These are phyloP conservation scores for Chytriomyces sp. DNA, from an alignment of 192 early-diverging fungal genomes.

Conservation along the genomic window DNA sequence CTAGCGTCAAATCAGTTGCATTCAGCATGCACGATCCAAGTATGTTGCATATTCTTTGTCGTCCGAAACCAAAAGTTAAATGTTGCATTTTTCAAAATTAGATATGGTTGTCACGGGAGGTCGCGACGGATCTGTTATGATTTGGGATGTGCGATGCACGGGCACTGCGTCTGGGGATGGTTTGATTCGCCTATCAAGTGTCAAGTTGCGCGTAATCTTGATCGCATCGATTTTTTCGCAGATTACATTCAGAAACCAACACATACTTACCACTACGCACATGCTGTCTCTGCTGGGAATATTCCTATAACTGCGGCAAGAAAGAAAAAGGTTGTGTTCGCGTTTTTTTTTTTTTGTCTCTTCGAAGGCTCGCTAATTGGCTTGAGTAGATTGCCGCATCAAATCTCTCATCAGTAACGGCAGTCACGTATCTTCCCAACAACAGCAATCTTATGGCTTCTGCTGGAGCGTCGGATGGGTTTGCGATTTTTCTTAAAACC, in stretches of 20 bases:
- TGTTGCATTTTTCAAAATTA: constrained; percentile 46
- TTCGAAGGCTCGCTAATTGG: not conserved
- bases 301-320: not conserved
- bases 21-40: constrained; percentile 62
- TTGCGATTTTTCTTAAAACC: constrained; percentile 10
- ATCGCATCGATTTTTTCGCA: not conserved
- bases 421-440: constrained; percentile 55
- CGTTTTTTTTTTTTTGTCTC: not conserved
- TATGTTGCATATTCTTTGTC: constrained; percentile 42
- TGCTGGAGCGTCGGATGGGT: constrained; percentile 72
- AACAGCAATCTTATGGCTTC: constrained; percentile 60
- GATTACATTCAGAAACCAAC: constrained; percentile 46
- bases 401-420: constrained; percentile 55
- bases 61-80: not conserved
- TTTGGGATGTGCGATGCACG: constrained; percentile 78
- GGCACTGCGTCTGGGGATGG: constrained; percentile 46
- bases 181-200: not conserved
- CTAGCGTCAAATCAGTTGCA: constrained; percentile 74
- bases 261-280: constrained; percentile 53
- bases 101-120: constrained; percentile 65
- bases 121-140: constrained; percentile 74
- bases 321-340: constrained; percentile 28
- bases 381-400: not conserved
- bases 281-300: constrained; percentile 30
- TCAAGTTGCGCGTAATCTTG: not conserved